phyloP scores from a whole-genome alignment of 768 basidiomycete species.

The Cantharellus anzutake region DNA sequence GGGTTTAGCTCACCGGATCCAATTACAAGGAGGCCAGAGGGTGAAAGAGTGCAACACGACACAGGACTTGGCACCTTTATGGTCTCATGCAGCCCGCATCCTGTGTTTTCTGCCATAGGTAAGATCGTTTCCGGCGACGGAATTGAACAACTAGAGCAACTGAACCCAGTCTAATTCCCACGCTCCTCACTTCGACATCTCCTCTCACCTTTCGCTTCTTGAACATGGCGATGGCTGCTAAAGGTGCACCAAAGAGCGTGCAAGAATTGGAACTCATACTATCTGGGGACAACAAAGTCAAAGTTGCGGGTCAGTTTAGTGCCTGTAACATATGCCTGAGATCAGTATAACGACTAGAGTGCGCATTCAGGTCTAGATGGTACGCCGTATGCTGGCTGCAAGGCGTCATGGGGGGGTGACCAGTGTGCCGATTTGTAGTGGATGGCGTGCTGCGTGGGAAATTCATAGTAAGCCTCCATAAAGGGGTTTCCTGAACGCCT shows the following conservation, averaged over 20 bases:
- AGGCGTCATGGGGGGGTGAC: too few species aligned
- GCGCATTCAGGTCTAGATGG: not conserved
- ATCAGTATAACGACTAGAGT: not conserved
- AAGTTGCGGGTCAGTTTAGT: slow-evolving; percentile 59
- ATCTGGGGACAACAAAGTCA: slow-evolving; percentile 83
- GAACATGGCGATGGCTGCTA: too few species aligned
- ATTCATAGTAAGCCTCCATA: slow-evolving; percentile 41
- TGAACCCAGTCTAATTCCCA: too few species aligned
- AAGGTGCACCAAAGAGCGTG: too few species aligned
- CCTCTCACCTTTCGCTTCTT: too few species aligned
- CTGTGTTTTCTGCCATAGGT: too few species aligned
- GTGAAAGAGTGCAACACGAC: not conserved
- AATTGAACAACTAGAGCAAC: too few species aligned
- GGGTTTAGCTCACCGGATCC: not conserved
- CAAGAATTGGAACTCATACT: too few species aligned
- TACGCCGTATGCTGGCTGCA: too few species aligned
- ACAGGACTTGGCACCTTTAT: not conserved
- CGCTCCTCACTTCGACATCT: too few species aligned
- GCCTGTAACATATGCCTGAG: not conserved
- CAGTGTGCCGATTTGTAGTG: slow-evolving; percentile 25
- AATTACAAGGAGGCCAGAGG: not conserved
- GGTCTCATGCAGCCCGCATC: not conserved
- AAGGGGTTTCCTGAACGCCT: slow-evolving; percentile 4
- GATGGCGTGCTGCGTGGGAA: slow-evolving; percentile 94
- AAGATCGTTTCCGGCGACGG: too few species aligned